These are phyloP conservation scores for Puccinia hordei DNA, from an alignment of 1,284 basidiomycete species.

Conservation along the genomic window DNA sequence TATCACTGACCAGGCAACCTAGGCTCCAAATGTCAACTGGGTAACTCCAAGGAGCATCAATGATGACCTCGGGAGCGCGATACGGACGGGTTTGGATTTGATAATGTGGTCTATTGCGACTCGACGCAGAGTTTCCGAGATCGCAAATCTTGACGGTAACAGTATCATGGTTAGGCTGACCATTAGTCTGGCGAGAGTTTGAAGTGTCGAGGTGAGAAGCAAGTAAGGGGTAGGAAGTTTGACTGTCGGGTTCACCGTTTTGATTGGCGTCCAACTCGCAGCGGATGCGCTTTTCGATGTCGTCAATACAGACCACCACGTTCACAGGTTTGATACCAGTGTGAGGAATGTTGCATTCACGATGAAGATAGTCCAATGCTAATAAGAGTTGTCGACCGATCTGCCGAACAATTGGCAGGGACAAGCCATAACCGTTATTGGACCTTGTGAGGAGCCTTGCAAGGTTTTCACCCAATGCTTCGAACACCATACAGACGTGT, in stretches of 20 bases:
- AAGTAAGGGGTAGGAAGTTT: constrained; percentile 59
- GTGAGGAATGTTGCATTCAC: constrained; percentile 91
- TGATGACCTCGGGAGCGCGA: constrained; percentile 92
- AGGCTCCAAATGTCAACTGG: constrained; percentile 96
- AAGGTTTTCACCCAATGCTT: constrained; percentile 95
- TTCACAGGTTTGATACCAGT: constrained; percentile 94
- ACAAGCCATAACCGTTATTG: constrained; percentile 85
- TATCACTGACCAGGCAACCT: constrained; percentile 73
- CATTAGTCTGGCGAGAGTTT: constrained; percentile 58
- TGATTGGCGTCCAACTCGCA: constrained; percentile 72
- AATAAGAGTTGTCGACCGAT: constrained; percentile 95
- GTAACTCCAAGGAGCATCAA: constrained; percentile 92
- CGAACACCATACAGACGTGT: constrained; percentile 99
- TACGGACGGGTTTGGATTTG: constrained; percentile 89
- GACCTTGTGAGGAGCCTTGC: constrained; percentile 89
- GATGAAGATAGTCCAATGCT: constrained; percentile 96
- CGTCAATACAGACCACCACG: constrained; percentile 94
- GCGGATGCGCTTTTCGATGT: constrained; percentile 90
- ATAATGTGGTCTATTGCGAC: constrained; percentile 61
- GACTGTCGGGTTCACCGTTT: constrained; percentile 64
- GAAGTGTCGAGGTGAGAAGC: background rate
- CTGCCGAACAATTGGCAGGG: constrained; percentile 88
- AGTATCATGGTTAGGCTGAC: constrained; percentile 69
- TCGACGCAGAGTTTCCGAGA: constrained; percentile 80
- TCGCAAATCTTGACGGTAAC: constrained; percentile 98